These are phyloP conservation scores for Polyplosphaeria fusca DNA, from an alignment of 495 filamentous ascomycete genomes.

Conservation along the genomic window DNA sequence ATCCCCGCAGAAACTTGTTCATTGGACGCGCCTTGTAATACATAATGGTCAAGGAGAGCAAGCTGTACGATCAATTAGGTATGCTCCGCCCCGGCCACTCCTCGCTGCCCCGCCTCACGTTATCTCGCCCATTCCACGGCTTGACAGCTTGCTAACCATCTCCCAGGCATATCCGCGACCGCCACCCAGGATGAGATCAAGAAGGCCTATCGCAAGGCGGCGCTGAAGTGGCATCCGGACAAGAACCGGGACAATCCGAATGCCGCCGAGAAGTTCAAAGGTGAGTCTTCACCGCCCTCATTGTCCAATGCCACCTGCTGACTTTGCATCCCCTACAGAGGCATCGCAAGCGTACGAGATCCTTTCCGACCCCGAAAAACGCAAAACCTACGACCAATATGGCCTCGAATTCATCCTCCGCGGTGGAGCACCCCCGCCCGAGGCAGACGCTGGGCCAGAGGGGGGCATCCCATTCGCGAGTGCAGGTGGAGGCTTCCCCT, in stretches of 20 bases:
- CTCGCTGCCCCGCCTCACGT: slow-evolving; percentile 7
- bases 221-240: slow-evolving; percentile 91
- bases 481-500: slow-evolving; percentile 44
- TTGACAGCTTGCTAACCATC: not conserved
- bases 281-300: slow-evolving; percentile 49
- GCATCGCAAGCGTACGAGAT: slow-evolving; percentile 97
- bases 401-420: slow-evolving; percentile 89
- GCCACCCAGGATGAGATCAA: slow-evolving; percentile 92
- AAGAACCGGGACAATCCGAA: slow-evolving; percentile 91
- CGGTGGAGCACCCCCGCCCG: slow-evolving; percentile 70
- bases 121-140: too few species aligned
- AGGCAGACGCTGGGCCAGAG: slow-evolving; percentile 49
- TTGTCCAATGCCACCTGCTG: slow-evolving; percentile 13
- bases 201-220: slow-evolving; percentile 76
- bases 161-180: slow-evolving; percentile 62
- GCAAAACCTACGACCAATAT: slow-evolving; percentile 91
- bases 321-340: slow-evolving; percentile 51
- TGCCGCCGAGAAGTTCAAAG: slow-evolving; percentile 77
- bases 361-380: slow-evolving; percentile 93
- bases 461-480: slow-evolving; percentile 54
- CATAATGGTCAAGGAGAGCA: slow-evolving; percentile 44
- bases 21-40: not conserved
- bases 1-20: not conserved
- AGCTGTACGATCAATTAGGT: slow-evolving; percentile 45
- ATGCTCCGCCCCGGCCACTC: slow-evolving; percentile 14